Base-by-base conservation (phyloP, 371 early-diverging fungal genomes). In the Lichtheimia ornata region DNA sequence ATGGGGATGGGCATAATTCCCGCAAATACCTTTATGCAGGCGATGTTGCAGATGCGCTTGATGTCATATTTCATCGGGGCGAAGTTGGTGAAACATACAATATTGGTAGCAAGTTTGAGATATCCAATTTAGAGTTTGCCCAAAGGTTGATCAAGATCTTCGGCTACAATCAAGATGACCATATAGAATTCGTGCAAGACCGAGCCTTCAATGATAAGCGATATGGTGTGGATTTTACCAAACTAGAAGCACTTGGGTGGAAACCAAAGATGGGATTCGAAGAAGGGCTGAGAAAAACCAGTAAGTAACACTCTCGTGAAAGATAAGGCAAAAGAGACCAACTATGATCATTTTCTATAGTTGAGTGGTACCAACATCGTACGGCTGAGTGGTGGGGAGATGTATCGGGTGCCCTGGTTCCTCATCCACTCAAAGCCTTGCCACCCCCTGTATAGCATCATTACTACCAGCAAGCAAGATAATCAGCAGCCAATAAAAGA, bases 151-250 rank as follows among this genome's bases (percentile, higher is more conserved):
- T 91, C 30, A 63, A 77, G 45, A 59, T 83, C n/a, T 80, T 86
- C 67, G 82, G 77, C 18, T 69, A 74, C 30, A 70, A 73, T 43
- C 67, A 70, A 24, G 64, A 68, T 0, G 63, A 73, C 42, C 72
- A 87, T 54, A 69, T 92, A 52, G 90, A 85, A 52, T 89, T 85
- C 74, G 91, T 91, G 0, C 78, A 84, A 47, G 95, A 94, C 69
- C 73, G 95, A 30, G 87, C 89, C 0, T 91, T 91, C 69, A 94
- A 94, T 61, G 95, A 94, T 66, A 73, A 62, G 57, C 77, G 93
- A 17, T 94, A 94, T 62, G 90, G 90, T 5, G 89, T 94, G 5
- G 92, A 92, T 59, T 83, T 83, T 44, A 61, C 79, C 12, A 92
- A 91, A 71, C 53, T 93, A 41, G 74, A 79, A 49, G 66, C 62